phyloP scores from a whole-genome alignment of 148 eudicot genomes.

The Salicornia ramosissima region DNA sequence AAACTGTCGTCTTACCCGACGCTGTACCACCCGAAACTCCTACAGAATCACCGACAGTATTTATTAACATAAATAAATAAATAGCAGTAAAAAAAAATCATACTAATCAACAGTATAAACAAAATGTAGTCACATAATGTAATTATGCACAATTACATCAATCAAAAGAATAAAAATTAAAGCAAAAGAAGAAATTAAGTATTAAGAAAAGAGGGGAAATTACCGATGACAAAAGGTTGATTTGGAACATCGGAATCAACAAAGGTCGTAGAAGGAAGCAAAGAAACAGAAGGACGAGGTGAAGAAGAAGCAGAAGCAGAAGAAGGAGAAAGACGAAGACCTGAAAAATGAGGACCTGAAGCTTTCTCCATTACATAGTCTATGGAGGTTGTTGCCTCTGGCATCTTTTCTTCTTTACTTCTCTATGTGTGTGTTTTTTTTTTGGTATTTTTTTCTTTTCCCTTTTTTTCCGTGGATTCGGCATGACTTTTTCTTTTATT shows the following conservation, averaged over 20 bases:
- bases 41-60: slow-evolving; percentile 20
- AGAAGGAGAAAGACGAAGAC: slow-evolving; percentile 56
- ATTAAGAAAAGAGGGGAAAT: slow-evolving; percentile 1
- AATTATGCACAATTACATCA: neutral
- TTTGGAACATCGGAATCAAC: slow-evolving; percentile 30
- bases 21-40: slow-evolving; percentile 99
- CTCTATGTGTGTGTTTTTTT: too few relatives aligned
- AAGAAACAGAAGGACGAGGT: slow-evolving; percentile 23
- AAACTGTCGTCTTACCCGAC: slow-evolving; percentile 90
- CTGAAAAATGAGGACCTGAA: slow-evolving; percentile 92
- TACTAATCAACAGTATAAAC: neutral
- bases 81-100: too few relatives aligned
- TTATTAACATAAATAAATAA: too few relatives aligned
- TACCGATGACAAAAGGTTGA: slow-evolving; percentile 93
- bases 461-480: too few relatives aligned
- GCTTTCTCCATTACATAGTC: slow-evolving; percentile 85
- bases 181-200: neutral
- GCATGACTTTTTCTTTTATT: too few relatives aligned
- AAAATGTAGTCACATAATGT: neutral
- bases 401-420: slow-evolving; percentile 26
- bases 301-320: slow-evolving; percentile 43
- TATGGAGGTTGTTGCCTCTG: slow-evolving; percentile 52
- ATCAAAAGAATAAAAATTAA: neutral
- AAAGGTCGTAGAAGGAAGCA: slow-evolving; percentile 11
- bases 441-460: too few relatives aligned